Percentiles rank a stretch among this genome's conserved stretches.
phyloP scores from a whole-genome alignment of 768 basidiomycete genomes.

The Trametes maxima region DNA sequence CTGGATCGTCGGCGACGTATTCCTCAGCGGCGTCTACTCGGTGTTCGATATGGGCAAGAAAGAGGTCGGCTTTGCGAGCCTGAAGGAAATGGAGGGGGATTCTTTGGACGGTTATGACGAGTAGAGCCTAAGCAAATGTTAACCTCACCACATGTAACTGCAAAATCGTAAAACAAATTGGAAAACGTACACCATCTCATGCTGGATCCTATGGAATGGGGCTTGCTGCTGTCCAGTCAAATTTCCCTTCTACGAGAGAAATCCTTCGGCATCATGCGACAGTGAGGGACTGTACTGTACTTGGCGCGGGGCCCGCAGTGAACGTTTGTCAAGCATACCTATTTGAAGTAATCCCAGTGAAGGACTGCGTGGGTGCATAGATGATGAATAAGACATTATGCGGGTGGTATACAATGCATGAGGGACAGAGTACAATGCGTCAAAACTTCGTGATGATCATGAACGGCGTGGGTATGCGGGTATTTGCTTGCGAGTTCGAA shows the following conservation, averaged over 20 bases:
- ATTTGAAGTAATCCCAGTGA: neutral
- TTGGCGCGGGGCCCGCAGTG: too few relatives aligned
- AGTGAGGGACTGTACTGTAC: too few relatives aligned
- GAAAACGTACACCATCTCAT: too few relatives aligned
- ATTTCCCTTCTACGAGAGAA: too few relatives aligned
- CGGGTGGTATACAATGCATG: neutral
- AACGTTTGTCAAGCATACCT: too few relatives aligned
- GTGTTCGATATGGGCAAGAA: slow-evolving; percentile 15
- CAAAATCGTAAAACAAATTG: too few relatives aligned
- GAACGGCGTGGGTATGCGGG: slow-evolving; percentile 5
- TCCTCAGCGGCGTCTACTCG: slow-evolving; percentile 50
- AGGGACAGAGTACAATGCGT: neutral
- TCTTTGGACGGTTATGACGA: neutral
- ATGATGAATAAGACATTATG: neutral
- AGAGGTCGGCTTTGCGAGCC: slow-evolving; percentile 24
- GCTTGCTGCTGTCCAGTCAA: too few relatives aligned
- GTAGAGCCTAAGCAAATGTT: neutral
- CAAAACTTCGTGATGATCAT: neutral
- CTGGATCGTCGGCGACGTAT: slow-evolving; percentile 43
- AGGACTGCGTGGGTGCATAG: neutral
- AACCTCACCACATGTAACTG: too few relatives aligned
- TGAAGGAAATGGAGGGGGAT: slow-evolving; percentile 1
- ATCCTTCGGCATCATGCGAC: too few relatives aligned
- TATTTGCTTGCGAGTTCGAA: neutral
- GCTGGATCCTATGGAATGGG: too few relatives aligned